Percentiles rank a stretch among this genome's conserved stretches.
Evolutionary conservation across 2,329 filamentous ascomycete species (phyloP).

Genomic region (Teratosphaeria epicoccoides): DNA sequence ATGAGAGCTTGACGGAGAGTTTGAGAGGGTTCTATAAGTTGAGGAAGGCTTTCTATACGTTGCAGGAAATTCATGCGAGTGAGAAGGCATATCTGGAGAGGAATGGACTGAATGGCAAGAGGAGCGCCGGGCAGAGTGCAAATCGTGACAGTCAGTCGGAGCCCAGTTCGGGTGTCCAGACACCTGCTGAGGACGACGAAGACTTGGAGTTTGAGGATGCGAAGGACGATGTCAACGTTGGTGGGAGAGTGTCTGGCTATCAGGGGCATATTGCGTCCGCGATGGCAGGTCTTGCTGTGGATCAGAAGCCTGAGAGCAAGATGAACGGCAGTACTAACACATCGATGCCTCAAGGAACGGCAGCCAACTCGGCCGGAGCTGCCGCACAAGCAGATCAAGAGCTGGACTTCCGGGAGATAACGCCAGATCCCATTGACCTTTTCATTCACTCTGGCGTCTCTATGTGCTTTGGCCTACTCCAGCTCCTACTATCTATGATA

Average conservation of each 20-base stretch:
- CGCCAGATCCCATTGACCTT: constrained; percentile 60
- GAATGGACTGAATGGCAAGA: neutral
- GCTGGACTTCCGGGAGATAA: constrained; percentile 54
- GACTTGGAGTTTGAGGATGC: constrained; percentile 49
- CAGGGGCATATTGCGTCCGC: constrained; percentile 34
- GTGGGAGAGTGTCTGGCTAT: constrained; percentile 38
- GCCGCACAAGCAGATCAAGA: constrained; percentile 30
- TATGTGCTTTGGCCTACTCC: constrained; percentile 78
- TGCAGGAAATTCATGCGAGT: constrained; percentile 67
- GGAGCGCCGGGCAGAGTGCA: neutral
- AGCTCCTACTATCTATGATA: constrained; percentile 83
- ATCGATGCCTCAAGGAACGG: constrained; percentile 1
- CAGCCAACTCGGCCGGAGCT: constrained; percentile 6
- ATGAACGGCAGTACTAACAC: neutral
- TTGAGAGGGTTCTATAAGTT: constrained; percentile 89
- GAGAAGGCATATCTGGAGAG: constrained; percentile 51
- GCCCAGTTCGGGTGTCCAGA: constrained; percentile 9
- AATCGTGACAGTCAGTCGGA: neutral
- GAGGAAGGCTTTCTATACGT: constrained; percentile 72
- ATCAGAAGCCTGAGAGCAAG: neutral
- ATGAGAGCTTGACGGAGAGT: constrained; percentile 84
- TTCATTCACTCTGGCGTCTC: constrained; percentile 85
- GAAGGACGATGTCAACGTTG: constrained; percentile 37
- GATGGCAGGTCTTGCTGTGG: neutral
- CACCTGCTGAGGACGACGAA: constrained; percentile 16